Percentiles rank a stretch among this genome's conserved stretches.
These are phyloP conservation scores for Cladosporium sphaerospermum DNA, from an alignment of 2,329 filamentous ascomycete species.

Conservation along the genomic window DNA sequence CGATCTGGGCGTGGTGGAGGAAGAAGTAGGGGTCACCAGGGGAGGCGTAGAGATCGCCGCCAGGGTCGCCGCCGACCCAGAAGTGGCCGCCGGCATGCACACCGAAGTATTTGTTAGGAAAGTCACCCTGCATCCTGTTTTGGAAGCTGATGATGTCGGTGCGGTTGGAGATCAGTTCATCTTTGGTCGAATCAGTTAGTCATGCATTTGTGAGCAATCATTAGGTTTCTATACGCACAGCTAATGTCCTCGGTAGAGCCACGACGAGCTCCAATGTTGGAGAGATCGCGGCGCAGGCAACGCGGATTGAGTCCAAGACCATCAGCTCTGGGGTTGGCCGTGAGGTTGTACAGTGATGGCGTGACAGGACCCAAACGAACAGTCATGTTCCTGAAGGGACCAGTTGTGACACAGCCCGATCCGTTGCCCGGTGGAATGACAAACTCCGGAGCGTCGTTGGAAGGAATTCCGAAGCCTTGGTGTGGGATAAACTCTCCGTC, in stretches of 20 bases:
- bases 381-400: slow-evolving; percentile 44
- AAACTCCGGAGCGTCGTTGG: slow-evolving; percentile 16
- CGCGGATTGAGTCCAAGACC: slow-evolving; percentile 29
- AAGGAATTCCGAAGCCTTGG: slow-evolving; percentile 35
- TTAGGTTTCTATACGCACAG: not conserved
- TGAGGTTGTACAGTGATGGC: slow-evolving; percentile 28
- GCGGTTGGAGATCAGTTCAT: slow-evolving; percentile 17
- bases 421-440: slow-evolving; percentile 43
- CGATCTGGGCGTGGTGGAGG: slow-evolving; percentile 44
- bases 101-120: slow-evolving; percentile 16
- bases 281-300: slow-evolving; percentile 36
- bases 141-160: slow-evolving; percentile 20
- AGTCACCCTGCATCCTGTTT: slow-evolving; percentile 23
- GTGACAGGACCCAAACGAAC: slow-evolving; percentile 46
- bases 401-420: slow-evolving; percentile 47
- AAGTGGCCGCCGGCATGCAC: slow-evolving; percentile 45
- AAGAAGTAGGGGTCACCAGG: slow-evolving; percentile 45
- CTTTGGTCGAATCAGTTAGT: not conserved
- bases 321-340: slow-evolving; percentile 25
- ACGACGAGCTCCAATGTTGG: slow-evolving; percentile 12
- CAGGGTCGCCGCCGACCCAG: slow-evolving; percentile 38
- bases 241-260: slow-evolving; percentile 16
- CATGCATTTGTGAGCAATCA: not conserved
- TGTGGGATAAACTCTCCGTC: slow-evolving; percentile 20
- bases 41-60: slow-evolving; percentile 39